phyloP scores from a whole-genome alignment of 768 basidiomycete species.

The Phanerochaete sordida region DNA sequence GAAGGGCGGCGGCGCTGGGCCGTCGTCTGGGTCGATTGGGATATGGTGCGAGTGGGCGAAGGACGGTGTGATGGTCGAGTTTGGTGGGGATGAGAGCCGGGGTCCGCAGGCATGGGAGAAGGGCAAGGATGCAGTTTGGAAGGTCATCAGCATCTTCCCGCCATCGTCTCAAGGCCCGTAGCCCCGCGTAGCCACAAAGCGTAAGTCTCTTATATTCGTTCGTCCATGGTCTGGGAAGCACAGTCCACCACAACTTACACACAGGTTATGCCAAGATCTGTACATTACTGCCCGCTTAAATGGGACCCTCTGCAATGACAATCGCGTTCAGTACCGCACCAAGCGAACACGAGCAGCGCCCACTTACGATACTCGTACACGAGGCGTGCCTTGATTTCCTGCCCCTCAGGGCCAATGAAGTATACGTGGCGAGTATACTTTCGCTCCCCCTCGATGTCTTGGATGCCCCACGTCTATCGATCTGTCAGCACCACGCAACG shows the following conservation, averaged over 20 bases:
- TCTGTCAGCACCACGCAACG: neutral
- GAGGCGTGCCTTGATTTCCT: constrained; percentile 53
- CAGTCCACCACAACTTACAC: no score
- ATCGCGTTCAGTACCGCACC: neutral
- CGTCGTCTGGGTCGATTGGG: constrained; percentile 78
- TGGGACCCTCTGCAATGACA: neutral
- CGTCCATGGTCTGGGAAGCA: no score
- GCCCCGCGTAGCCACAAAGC: neutral
- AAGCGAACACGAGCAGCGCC: neutral
- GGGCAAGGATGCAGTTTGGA: constrained; percentile 81
- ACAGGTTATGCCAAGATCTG: no score
- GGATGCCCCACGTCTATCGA: constrained; percentile 57
- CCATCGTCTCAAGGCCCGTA: constrained; percentile 16
- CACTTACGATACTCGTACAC: constrained; percentile 68
- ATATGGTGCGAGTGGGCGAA: constrained; percentile 94
- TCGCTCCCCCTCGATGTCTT: constrained; percentile 54
- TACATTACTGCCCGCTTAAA: neutral
- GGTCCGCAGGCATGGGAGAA: constrained; percentile 87
- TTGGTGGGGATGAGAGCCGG: constrained; percentile 71
- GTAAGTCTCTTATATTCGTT: neutral
- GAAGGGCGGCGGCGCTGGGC: constrained; percentile 88
- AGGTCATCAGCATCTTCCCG: constrained; percentile 62
- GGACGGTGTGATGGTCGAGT: constrained; percentile 82
- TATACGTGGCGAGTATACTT: constrained; percentile 58
- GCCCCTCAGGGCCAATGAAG: constrained; percentile 58